Percentiles rank a stretch among this genome's conserved stretches.
phyloP scores from a whole-genome alignment of 2,329 filamentous ascomycete species.

The Fusarium denticulatum region DNA sequence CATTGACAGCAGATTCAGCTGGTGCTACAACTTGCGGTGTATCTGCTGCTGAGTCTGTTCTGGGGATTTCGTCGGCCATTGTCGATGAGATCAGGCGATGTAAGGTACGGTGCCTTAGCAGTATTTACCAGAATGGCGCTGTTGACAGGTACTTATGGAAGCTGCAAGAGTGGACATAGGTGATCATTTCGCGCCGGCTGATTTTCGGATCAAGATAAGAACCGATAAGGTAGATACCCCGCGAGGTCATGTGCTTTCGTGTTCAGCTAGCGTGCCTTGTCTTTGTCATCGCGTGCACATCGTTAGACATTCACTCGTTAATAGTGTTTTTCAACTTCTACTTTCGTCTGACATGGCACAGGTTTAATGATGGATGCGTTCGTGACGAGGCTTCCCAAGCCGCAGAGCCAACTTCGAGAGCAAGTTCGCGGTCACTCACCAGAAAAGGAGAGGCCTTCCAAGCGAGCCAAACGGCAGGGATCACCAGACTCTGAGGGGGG shows the following conservation, averaged over 20 bases:
- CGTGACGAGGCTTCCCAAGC: constrained; percentile 45
- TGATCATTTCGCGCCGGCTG: constrained; percentile 37
- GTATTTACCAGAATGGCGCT: not conserved
- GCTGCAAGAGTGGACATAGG: not conserved
- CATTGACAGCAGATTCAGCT: constrained; percentile 36
- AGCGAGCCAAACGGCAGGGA: constrained; percentile 46
- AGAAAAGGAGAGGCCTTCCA: constrained; percentile 41
- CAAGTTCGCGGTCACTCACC: constrained; percentile 13
- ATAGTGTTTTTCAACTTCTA: not conserved
- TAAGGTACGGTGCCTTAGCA: not conserved
- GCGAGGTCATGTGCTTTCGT: constrained; percentile 54
- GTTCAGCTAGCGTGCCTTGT: constrained; percentile 38
- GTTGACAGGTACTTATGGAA: constrained; percentile 6
- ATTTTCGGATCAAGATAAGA: constrained; percentile 31
- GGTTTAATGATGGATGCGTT: constrained; percentile 52
- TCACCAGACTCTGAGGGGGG: constrained; percentile 36
- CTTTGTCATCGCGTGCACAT: constrained; percentile 29
- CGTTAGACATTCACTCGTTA: not conserved
- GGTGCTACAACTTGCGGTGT: constrained; percentile 32
- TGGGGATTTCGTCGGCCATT: constrained; percentile 47
- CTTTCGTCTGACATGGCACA: constrained; percentile 13
- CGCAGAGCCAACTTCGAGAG: constrained; percentile 17
- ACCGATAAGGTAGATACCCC: not conserved
- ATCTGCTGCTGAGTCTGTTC: constrained; percentile 33
- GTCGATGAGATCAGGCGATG: not conserved